Conservation (phyloP, 2,329 filamentous ascomycete genomes). For the Magnaporthiopsis rhizophila region DNA sequence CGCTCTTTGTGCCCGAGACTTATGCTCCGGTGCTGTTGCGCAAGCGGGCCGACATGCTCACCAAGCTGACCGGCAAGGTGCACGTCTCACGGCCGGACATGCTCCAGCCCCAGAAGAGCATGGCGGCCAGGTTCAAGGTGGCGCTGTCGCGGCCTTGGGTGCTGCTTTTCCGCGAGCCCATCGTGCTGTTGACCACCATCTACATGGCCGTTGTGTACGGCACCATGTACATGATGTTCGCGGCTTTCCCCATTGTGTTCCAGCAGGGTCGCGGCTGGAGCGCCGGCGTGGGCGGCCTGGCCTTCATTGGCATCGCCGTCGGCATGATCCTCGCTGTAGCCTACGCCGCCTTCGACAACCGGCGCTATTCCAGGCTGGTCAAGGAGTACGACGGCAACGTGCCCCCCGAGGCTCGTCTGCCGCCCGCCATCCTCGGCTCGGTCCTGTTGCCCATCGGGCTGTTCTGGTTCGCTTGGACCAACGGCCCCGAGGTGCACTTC, state of each 20-base stretch:
- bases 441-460: constrained; percentile 55
- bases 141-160: constrained; percentile 59
- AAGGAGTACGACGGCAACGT: constrained; percentile 40
- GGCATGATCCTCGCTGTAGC: constrained; percentile 54
- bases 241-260: constrained; percentile 63
- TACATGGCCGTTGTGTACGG: constrained; percentile 57
- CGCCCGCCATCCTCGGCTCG: constrained; percentile 53
- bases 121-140: constrained; percentile 45
- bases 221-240: constrained; percentile 52
- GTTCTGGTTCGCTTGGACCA: constrained; percentile 65
- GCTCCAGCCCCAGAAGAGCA: constrained; percentile 23
- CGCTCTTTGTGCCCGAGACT: constrained; percentile 49
- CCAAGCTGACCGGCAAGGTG: constrained; percentile 43
- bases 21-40: constrained; percentile 52
- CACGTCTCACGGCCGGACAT: constrained; percentile 46
- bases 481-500: constrained; percentile 31
- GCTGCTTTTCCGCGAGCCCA: constrained; percentile 62
- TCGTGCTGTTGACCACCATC: constrained; percentile 55
- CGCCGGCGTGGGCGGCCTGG: constrained; percentile 63
- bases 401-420: constrained; percentile 59
- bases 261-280: constrained; percentile 67
- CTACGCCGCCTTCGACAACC: constrained; percentile 49
- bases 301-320: constrained; percentile 65
- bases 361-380: constrained; percentile 38
- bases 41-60: constrained; percentile 42